Percentiles rank a stretch among this genome's conserved stretches.
Conservation (phyloP, 257 asterid genomes). For the Sherardia arvensis region DNA sequence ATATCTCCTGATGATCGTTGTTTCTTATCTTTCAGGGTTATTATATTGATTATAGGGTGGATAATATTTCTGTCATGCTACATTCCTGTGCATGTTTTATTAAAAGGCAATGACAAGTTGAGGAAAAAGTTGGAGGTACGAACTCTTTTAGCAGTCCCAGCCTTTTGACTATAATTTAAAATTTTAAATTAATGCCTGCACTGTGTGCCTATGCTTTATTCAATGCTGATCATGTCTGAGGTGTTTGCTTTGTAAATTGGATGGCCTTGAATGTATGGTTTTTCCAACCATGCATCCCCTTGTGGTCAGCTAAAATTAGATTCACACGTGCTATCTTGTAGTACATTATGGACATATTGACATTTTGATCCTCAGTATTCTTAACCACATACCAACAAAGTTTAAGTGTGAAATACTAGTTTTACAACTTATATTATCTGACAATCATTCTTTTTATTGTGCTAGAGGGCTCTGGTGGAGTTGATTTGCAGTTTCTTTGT, state of each 20-base stretch:
- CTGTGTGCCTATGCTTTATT: neutral
- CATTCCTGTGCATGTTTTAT: conserved; percentile 82
- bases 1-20: too few species aligned
- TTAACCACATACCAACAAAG: neutral
- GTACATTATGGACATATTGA: neutral
- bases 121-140: conserved; percentile 83
- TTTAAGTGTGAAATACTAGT: neutral
- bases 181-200: neutral
- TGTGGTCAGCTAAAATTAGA: too few species aligned
- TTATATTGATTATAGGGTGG: conserved; percentile 89
- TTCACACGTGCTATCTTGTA: too few species aligned
- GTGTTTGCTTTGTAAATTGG: neutral
- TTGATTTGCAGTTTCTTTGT: conserved; percentile 94
- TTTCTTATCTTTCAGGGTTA: conserved; percentile 54
- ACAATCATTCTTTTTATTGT: neutral
- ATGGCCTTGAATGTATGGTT: neutral
- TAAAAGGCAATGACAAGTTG: conserved; percentile 82
- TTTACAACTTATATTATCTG: neutral
- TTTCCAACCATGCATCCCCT: neutral
- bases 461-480: conserved; percentile 65
- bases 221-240: too few species aligned
- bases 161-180: too few species aligned
- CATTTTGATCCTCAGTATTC: neutral
- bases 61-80: conserved; percentile 84
- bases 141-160: too few species aligned